Evolutionary conservation across 768 basidiomycete genomes (phyloP), one percentile per base, ranked within the genome.

Genomic region (Coprinopsis sp.): DNA sequence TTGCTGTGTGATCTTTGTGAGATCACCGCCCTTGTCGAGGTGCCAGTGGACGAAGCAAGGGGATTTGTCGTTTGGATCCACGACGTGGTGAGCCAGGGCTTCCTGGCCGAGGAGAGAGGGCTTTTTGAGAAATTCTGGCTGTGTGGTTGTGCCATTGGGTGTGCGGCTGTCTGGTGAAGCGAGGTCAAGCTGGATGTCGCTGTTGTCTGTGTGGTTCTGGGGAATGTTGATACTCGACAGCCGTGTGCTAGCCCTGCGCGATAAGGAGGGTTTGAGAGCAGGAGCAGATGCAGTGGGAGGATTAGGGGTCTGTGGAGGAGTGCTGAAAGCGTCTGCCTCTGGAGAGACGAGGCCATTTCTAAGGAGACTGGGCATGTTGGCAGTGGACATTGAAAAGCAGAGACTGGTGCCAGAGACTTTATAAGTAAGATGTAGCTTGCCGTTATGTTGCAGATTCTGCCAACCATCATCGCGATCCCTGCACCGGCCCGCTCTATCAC

Each of bases 1-100:
- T 47, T 61, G 64, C 50, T 71, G 68, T 21, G 91, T 65, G 82
- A 87, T 91, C 50, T 89, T 87, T 29, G 80, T 77, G 34, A 92
- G 71, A 7, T 87, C 84, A 3, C 81, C 83, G 33, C 81, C 81
- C 57, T 85, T 83, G 64, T 95, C 88, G 38, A 97, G 84, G 54
- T 89, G 81, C 0, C 89, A 92, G 69, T 97, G 93, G 29, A 97
- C 83, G 65, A 93, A 95, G 61, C 91, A 96, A 8, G 93, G 93
- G 0, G 90, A 92, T 36, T 74, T 69, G 55, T 73, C 66, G 40
- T 56, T 49, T 46, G 37, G 58, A 51, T 10, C 19, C 34, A 13
- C 19, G 38, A 24, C 10, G 38, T 8, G 6, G 7, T 18, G 6
- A 10, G 38, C 6, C 38, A 12, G 6, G 38, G n/a, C 36, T 46